Conservation (phyloP, 257 asterid species). For the Solanum virginianum region DNA sequence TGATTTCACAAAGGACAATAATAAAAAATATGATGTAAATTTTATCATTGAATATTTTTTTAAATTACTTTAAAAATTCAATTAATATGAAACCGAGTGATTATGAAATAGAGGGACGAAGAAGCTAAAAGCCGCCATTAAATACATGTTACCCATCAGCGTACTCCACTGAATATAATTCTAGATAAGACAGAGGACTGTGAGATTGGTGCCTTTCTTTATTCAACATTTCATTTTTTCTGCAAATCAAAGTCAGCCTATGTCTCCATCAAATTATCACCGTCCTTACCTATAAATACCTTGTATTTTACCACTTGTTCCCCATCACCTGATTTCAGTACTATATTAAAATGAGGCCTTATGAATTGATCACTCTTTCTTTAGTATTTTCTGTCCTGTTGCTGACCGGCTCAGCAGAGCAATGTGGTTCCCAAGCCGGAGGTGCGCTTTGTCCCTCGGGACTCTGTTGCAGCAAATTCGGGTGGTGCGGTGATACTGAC, state of each 20-base stretch:
- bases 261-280: not conserved
- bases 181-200: not conserved
- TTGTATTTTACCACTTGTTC: not conserved
- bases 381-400: not conserved
- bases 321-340: not conserved
- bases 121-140: not conserved
- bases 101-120: too few species aligned
- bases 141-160: not conserved
- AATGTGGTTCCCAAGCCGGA: not conserved
- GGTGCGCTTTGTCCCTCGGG: not conserved
- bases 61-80: too few species aligned
- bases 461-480: not conserved
- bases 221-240: not conserved
- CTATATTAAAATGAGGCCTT: not conserved
- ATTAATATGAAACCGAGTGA: fast-evolving
- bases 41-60: too few species aligned
- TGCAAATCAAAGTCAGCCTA: not conserved
- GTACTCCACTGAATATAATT: not conserved
- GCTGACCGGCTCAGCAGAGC: not conserved
- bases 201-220: not conserved
- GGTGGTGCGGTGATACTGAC: not conserved
- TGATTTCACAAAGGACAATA: too few species aligned
- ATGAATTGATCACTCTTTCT: not conserved
- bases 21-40: fast-evolving
- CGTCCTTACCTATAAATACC: not conserved